A percentile compares a stretch with the other conserved stretches of the same genome.
Conservation (phyloP, 495 filamentous ascomycete species). For the Penicillium antarcticum region DNA sequence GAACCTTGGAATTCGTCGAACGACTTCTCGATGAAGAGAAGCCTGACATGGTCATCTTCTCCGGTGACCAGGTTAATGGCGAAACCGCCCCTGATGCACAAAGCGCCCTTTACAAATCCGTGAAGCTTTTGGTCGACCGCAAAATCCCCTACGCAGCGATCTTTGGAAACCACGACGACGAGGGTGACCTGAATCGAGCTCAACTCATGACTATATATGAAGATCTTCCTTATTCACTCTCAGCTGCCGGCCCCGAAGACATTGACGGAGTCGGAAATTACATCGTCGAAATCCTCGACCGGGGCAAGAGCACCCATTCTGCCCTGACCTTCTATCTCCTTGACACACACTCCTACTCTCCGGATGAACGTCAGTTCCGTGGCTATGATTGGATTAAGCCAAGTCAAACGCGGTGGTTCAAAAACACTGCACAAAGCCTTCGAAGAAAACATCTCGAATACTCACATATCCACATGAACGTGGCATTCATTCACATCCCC, state of each 20-base stretch:
- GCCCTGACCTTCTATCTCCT: slow-evolving; percentile 91
- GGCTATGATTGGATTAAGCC: slow-evolving; percentile 98
- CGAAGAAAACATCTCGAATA: slow-evolving; percentile 75
- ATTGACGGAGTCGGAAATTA: slow-evolving; percentile 95
- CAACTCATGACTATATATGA: slow-evolving; percentile 82
- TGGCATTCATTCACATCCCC: slow-evolving; percentile 97
- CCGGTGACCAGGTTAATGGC: slow-evolving; percentile 93
- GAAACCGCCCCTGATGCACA: slow-evolving; percentile 91
- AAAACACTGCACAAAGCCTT: slow-evolving; percentile 64
- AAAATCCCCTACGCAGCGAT: slow-evolving; percentile 91
- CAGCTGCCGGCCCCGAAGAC: slow-evolving; percentile 72
- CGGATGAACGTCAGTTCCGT: slow-evolving; percentile 76
- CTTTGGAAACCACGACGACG: slow-evolving; percentile 97
- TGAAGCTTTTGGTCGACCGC: slow-evolving; percentile 77
- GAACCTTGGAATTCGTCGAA: slow-evolving; percentile 86
- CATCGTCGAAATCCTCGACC: slow-evolving; percentile 83
- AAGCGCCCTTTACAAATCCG: slow-evolving; percentile 90
- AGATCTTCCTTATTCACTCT: slow-evolving; percentile 83
- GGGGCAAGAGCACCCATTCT: slow-evolving; percentile 73
- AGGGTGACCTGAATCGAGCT: slow-evolving; percentile 72
- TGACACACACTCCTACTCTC: slow-evolving; percentile 89
- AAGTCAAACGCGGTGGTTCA: slow-evolving; percentile 93
- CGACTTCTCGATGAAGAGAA: slow-evolving; percentile 83
- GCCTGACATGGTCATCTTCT: slow-evolving; percentile 86
- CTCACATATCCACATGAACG: slow-evolving; percentile 86